Evolutionary conservation across 2,329 filamentous ascomycete genomes (phyloP).

Genomic region (Diaporthe helianthi): DNA sequence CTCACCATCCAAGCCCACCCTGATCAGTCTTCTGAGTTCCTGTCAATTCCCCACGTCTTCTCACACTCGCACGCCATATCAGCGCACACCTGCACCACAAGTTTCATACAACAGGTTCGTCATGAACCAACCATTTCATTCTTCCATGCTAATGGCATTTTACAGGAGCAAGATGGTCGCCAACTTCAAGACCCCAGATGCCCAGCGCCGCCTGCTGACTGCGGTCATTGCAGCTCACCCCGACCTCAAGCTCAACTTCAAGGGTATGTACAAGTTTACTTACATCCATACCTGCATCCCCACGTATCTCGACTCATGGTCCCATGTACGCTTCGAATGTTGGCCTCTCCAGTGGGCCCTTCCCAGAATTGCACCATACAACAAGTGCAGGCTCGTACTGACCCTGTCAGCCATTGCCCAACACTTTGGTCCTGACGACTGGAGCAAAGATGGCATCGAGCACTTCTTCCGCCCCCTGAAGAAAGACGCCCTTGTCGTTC

Average conservation of each 20-base stretch:
- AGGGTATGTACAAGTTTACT: conserved; percentile 54
- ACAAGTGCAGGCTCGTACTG: conserved; percentile 36
- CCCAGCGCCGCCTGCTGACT: conserved; percentile 65
- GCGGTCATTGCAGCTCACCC: conserved; percentile 67
- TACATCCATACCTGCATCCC: neutral
- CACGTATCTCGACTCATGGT: neutral
- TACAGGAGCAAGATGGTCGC: conserved; percentile 52
- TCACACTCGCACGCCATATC: neutral
- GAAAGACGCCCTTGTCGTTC: conserved; percentile 50
- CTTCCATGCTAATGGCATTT: conserved; percentile 1
- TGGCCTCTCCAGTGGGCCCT: neutral
- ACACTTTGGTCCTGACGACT: conserved; percentile 56
- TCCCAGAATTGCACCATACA: neutral
- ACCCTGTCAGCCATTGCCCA: conserved; percentile 51
- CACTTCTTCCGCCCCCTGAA: conserved; percentile 59
- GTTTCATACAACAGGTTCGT: neutral
- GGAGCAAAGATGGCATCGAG: conserved; percentile 54
- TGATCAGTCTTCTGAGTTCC: neutral
- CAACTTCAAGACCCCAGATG: conserved; percentile 67
- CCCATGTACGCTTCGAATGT: neutral
- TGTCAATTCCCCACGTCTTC: neutral
- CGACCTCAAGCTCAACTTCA: conserved; percentile 63
- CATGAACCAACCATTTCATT: neutral
- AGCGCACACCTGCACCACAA: neutral
- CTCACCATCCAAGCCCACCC: neutral